Evolutionary conservation across 306 rosid genomes (phyloP).

Genomic region (Prunus mira): DNA sequence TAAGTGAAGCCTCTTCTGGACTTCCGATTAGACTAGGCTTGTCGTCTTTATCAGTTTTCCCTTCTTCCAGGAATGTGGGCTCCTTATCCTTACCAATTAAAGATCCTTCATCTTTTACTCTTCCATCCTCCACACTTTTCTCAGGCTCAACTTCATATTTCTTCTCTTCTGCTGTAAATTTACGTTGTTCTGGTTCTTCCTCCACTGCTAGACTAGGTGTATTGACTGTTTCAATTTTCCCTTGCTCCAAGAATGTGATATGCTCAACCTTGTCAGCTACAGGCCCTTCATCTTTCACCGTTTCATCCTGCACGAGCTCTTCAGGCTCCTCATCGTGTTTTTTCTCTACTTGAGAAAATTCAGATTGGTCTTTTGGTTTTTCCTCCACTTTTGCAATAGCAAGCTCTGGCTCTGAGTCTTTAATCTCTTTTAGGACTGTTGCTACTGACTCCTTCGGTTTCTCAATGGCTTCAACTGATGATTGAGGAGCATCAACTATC

Average conservation of each 20-base stretch:
- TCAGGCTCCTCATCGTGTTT: constrained; percentile 27
- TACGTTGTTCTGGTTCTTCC: constrained; percentile 31
- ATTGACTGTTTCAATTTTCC: constrained; percentile 23
- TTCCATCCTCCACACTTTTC: constrained; percentile 19
- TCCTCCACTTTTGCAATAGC: constrained; percentile 34
- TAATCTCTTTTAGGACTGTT: constrained; percentile 20
- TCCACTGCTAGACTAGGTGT: constrained; percentile 20
- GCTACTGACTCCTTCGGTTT: constrained; percentile 15
- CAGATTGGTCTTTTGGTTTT: constrained; percentile 27
- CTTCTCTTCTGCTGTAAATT: constrained; percentile 33
- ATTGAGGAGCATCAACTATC: constrained; percentile 24
- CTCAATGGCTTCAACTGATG: constrained; percentile 24
- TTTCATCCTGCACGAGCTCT: constrained; percentile 20
- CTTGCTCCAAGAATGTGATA: constrained; percentile 14
- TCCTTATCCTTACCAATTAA: constrained; percentile 16
- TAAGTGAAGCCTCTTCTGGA: constrained; percentile 22
- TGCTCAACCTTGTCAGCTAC: constrained; percentile 21
- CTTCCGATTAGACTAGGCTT: constrained; percentile 7
- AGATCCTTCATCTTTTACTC: constrained; percentile 23
- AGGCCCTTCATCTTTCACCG: constrained; percentile 23
- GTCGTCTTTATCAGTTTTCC: constrained; percentile 22
- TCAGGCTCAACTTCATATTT: constrained; percentile 25
- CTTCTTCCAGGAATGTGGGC: constrained; percentile 15
- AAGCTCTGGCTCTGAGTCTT: neutral
- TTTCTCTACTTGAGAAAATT: constrained; percentile 25